A percentile compares a stretch with the other conserved stretches of the same genome.
Conservation (phyloP, 2,329 filamentous ascomycete genomes). For the Aureobasidium sp. region DNA sequence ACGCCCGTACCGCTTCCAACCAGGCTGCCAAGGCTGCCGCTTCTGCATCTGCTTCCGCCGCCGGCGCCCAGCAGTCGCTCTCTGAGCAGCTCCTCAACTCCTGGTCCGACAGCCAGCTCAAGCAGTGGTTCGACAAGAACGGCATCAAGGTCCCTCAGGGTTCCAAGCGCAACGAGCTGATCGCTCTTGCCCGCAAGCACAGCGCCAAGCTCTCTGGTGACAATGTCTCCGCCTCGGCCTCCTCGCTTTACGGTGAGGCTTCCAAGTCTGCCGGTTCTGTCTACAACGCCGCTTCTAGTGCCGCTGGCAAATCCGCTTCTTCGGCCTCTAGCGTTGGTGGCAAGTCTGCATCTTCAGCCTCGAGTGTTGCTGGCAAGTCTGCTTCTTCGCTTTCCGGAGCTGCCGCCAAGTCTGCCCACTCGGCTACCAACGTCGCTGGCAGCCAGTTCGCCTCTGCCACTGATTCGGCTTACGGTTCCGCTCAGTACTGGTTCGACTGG, state of each 20-base stretch:
- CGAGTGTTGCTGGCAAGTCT: conserved; percentile 50
- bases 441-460: conserved; percentile 74
- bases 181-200: conserved; percentile 84
- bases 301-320: conserved; percentile 17
- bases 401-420: conserved; percentile 32
- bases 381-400: conserved; percentile 28
- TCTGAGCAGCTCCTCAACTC: conserved; percentile 79
- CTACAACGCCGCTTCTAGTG: conserved; percentile 28
- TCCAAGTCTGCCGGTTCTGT: conserved; percentile 44
- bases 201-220: conserved; percentile 63
- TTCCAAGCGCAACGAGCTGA: conserved; percentile 79
- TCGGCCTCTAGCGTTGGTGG: conserved; percentile 25
- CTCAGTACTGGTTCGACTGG: conserved; percentile 35
- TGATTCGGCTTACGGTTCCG: conserved; percentile 45
- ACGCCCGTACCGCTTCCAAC: conserved; percentile 55
- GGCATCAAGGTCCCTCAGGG: conserved; percentile 85
- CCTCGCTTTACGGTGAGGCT: conserved; percentile 39
- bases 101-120: conserved; percentile 85
- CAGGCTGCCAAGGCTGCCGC: conserved; percentile 52
- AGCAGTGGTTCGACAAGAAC: conserved; percentile 90
- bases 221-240: conserved; percentile 41
- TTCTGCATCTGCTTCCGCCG: conserved; percentile 51
- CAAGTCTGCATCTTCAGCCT: conserved; percentile 35
- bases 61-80: conserved; percentile 62
- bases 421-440: conserved; percentile 50